phyloP scores from a whole-genome alignment of 2,329 filamentous ascomycete species.

The Hortaea werneckii region DNA sequence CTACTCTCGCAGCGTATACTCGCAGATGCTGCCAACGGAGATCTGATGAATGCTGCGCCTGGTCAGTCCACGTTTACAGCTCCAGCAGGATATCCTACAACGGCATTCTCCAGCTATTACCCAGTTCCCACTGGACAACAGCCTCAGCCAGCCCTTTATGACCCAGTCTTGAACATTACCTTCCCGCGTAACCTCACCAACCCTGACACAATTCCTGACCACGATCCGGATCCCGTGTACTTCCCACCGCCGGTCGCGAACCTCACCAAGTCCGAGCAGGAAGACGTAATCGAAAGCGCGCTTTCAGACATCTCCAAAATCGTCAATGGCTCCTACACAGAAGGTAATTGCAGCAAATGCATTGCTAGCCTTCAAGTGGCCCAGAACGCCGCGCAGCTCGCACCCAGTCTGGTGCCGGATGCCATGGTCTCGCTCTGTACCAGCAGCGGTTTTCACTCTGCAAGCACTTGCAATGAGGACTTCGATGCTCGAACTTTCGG shows the following conservation, averaged over 20 bases:
- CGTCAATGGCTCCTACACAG: conserved; percentile 23
- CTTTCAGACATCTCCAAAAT: conserved; percentile 38
- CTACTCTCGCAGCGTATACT: conserved; percentile 5
- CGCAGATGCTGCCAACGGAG: conserved; percentile 2
- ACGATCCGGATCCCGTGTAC: conserved; percentile 40
- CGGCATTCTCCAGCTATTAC: conserved; percentile 11
- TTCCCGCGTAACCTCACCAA: conserved; percentile 44
- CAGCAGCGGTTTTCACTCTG: conserved; percentile 36
- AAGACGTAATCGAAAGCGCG: conserved; percentile 34
- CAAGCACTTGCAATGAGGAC: conserved; percentile 37
- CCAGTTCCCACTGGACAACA: conserved; percentile 37
- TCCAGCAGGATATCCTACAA: conserved; percentile 9
- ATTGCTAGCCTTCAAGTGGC: conserved; percentile 41
- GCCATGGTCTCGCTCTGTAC: conserved; percentile 44
- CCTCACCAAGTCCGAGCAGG: conserved; percentile 30
- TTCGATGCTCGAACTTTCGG: conserved; percentile 42
- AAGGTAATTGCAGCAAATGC: conserved; percentile 44
- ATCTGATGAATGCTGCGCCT: not conserved
- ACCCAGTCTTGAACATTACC: conserved; percentile 45
- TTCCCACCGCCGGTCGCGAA: conserved; percentile 40
- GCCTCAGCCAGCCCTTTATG: conserved; percentile 44
- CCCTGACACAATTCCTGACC: conserved; percentile 41
- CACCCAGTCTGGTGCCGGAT: conserved; percentile 39
- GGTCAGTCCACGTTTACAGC: conserved; percentile 6
- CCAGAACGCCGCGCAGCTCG: conserved; percentile 41